phyloP scores from a whole-genome alignment of 148 eudicot species.

The Nyssa sinensis region DNA sequence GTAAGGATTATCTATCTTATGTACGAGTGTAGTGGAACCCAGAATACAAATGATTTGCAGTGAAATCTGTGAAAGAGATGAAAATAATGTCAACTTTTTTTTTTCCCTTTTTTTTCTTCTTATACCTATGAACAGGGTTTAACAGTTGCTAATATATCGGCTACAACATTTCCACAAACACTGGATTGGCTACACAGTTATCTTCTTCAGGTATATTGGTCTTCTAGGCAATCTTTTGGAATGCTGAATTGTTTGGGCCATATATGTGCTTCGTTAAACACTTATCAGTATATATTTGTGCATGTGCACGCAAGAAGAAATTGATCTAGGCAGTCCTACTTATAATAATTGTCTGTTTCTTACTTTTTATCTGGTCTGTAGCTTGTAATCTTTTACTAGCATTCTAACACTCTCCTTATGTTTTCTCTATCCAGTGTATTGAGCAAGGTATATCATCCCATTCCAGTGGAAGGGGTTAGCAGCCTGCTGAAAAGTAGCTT shows the following conservation, averaged over 20 bases:
- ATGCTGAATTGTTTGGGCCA: background rate
- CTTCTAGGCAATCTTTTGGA: background rate
- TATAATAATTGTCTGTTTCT: background rate
- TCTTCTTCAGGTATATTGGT: constrained; percentile 75
- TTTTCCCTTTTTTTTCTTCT: constrained; percentile 9
- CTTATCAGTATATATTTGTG: no score
- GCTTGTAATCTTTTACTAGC: background rate
- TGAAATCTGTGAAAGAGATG: background rate
- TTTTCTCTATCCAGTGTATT: constrained; percentile 52
- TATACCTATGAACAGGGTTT: constrained; percentile 56
- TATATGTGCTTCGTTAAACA: background rate
- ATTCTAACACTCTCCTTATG: background rate
- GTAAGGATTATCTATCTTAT: background rate
- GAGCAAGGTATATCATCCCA: constrained; percentile 71
- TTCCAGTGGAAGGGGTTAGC: constrained; percentile 28
- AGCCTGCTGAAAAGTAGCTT: constrained; percentile 30
- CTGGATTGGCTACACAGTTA: constrained; percentile 93
- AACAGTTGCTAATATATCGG: constrained; percentile 82
- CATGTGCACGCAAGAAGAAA: no score
- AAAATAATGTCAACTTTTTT: background rate
- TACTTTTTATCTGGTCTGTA: background rate
- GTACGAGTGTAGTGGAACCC: background rate
- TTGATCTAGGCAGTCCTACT: background rate
- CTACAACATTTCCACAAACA: constrained; percentile 92
- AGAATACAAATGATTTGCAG: background rate